These are phyloP conservation scores for Barnettozyma sp. DNA, from an alignment of 805 yeast species.

Conservation along the genomic window DNA sequence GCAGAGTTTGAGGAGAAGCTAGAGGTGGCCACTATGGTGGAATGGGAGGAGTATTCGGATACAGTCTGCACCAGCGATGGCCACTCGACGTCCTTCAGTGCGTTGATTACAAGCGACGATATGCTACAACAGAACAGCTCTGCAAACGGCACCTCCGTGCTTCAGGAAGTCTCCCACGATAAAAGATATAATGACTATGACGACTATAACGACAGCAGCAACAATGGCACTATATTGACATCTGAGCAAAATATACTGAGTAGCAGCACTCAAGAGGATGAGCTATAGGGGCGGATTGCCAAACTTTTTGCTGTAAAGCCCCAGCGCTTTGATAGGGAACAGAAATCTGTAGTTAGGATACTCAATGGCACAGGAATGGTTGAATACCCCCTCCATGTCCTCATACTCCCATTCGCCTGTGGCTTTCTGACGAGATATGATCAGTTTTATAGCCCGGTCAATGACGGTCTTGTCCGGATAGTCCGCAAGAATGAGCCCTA, in stretches of 20 bases:
- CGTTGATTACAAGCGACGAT: neutral
- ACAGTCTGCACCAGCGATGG: neutral
- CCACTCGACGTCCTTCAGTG: constrained; percentile 1
- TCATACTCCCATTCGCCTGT: constrained; percentile 86
- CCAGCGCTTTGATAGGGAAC: constrained; percentile 90
- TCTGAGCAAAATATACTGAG: constrained; percentile 12
- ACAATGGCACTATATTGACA: no score
- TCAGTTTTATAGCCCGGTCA: constrained; percentile 51
- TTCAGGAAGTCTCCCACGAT: neutral
- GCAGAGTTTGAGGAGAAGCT: constrained; percentile 5
- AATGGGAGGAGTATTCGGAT: no score
- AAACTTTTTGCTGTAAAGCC: constrained; percentile 43
- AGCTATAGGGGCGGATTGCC: constrained; percentile 4
- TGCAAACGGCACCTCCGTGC: constrained; percentile 1
- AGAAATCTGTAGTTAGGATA: constrained; percentile 89
- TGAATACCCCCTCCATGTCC: constrained; percentile 91
- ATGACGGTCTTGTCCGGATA: constrained; percentile 68
- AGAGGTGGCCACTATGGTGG: neutral
- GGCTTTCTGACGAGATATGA: constrained; percentile 57
- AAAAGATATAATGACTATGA: no score
- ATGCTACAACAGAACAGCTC: constrained; percentile 1
- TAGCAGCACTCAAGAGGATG: constrained; percentile 5
- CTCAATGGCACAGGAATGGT: constrained; percentile 90
- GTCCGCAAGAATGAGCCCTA: constrained; percentile 71
- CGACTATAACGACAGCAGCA: no score